These are phyloP conservation scores for Sisymbrium irio DNA, from an alignment of 345 rosid genomes.

Conservation along the genomic window DNA sequence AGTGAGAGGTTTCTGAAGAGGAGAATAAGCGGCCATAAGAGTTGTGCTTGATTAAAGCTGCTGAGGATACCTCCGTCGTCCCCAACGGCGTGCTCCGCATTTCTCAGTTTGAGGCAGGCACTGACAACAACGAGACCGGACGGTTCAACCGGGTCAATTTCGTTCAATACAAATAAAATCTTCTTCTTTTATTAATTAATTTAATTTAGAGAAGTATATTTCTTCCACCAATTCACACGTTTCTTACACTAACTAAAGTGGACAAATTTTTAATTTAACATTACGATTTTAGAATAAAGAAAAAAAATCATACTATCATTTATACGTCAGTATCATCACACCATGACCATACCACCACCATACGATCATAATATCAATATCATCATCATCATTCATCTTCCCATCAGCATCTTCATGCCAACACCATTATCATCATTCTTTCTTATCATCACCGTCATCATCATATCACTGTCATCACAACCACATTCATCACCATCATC, in stretches of 20 bases:
- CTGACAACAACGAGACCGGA: neutral
- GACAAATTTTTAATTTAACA: neutral
- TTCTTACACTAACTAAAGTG: neutral
- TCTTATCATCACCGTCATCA: too few relatives aligned
- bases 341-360: too few relatives aligned
- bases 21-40: constrained; percentile 18
- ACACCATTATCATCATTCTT: neutral
- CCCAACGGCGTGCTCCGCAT: constrained; percentile 78
- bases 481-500: too few relatives aligned
- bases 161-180: neutral
- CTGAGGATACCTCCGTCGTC: constrained; percentile 44
- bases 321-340: neutral
- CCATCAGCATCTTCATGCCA: neutral
- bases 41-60: constrained; percentile 23
- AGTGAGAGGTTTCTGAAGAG: constrained; percentile 21
- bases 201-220: neutral
- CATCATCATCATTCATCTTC: neutral
- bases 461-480: too few relatives aligned
- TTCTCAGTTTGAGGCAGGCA: too few relatives aligned
- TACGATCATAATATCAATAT: too few relatives aligned
- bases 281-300: neutral
- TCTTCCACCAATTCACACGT: neutral
- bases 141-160: constrained; percentile 22
- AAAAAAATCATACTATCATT: neutral
- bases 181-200: neutral